A percentile compares a stretch with the other conserved stretches of the same genome.
Evolutionary conservation across 805 yeast genomes (phyloP).

Genomic region (Candida coquimbonensis): DNA sequence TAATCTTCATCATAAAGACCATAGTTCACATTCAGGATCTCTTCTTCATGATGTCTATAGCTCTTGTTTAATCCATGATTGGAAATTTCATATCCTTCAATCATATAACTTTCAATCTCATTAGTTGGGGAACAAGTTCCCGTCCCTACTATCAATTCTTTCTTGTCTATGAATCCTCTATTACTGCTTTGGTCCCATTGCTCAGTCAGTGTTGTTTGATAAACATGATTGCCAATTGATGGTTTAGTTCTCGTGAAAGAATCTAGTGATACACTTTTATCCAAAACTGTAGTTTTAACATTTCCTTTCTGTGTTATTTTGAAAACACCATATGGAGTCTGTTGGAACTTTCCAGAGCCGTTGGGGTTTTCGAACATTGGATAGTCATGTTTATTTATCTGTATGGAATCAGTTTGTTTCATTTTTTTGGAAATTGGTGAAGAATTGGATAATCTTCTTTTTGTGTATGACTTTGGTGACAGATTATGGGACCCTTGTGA

Average conservation of each 20-base stretch:
- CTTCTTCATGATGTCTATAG: conserved; percentile 18
- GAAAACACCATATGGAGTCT: conserved; percentile 21
- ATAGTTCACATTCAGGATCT: conserved; percentile 20
- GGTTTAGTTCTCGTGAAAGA: conserved; percentile 2
- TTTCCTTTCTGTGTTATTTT: conserved; percentile 15
- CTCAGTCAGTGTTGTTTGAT: neutral
- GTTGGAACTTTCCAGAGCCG: conserved; percentile 17
- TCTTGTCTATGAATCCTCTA: neutral
- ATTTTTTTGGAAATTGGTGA: conserved; percentile 26
- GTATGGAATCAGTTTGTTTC: conserved; percentile 8
- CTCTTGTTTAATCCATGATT: conserved; percentile 12
- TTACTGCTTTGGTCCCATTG: neutral
- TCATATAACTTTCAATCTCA: conserved; percentile 22
- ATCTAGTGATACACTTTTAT: conserved; percentile 10
- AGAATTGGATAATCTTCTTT: conserved; percentile 30
- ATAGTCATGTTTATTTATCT: conserved; percentile 10
- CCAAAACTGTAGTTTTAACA: conserved; percentile 15
- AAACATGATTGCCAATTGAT: too few relatives aligned
- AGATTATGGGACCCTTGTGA: neutral
- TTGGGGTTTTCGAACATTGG: conserved; percentile 20
- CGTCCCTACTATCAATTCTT: neutral
- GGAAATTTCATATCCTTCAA: conserved; percentile 19
- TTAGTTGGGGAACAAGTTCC: conserved; percentile 14
- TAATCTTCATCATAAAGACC: conserved; percentile 18
- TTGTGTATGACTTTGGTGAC: conserved; percentile 5